phyloP scores from a whole-genome alignment of 2,329 filamentous ascomycete species.

The Diaporthe eres region DNA sequence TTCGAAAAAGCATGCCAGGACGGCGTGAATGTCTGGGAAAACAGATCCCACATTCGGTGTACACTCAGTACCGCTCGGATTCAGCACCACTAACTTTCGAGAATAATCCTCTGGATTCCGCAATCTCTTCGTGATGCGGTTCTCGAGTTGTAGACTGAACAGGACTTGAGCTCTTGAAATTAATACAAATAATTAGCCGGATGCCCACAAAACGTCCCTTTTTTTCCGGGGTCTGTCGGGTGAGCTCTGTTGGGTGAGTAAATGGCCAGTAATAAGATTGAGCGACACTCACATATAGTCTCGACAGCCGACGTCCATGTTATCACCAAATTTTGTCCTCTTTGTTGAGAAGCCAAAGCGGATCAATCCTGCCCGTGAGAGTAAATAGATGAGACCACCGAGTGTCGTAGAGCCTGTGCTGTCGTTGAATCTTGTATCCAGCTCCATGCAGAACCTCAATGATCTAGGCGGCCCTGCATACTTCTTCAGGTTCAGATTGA shows the following conservation, averaged over 20 bases:
- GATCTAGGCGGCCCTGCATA: background rate
- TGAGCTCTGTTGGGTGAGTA: background rate
- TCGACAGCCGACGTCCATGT: background rate
- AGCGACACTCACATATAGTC: background rate
- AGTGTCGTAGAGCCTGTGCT: background rate
- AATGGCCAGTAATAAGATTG: no score
- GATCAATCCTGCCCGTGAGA: background rate
- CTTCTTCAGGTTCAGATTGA: background rate
- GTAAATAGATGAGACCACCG: background rate
- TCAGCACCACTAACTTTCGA: background rate
- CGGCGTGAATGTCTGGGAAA: background rate
- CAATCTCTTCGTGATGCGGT: no score
- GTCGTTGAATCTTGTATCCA: background rate
- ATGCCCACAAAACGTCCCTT: background rate
- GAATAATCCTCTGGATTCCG: no score
- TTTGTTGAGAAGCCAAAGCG: background rate
- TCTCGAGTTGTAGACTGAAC: background rate
- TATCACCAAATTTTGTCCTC: background rate
- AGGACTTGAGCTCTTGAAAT: conserved; percentile 6
- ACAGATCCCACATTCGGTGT: no score
- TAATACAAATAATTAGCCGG: background rate
- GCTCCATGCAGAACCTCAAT: background rate
- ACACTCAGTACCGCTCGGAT: no score
- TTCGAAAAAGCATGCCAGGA: background rate
- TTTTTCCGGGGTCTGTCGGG: background rate